These are phyloP conservation scores for Leptosphaerulina australis DNA, from an alignment of 2,329 filamentous ascomycete species.

Conservation along the genomic window DNA sequence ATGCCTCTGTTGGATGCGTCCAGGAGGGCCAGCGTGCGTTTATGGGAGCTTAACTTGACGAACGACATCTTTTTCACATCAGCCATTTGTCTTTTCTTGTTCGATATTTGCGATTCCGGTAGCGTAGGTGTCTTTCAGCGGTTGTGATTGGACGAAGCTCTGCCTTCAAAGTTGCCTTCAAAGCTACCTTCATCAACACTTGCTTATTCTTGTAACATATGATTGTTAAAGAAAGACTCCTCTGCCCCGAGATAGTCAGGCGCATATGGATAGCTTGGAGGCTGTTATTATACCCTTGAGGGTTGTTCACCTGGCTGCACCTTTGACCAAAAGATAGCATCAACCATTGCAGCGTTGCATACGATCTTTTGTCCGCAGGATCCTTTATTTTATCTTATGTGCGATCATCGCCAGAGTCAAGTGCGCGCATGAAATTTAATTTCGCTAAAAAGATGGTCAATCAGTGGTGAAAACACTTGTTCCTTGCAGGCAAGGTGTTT, in stretches of 20 bases:
- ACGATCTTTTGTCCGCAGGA: not conserved
- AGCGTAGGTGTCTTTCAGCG: slow-evolving; percentile 9
- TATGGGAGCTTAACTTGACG: not conserved
- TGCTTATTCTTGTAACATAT: slow-evolving; percentile 23
- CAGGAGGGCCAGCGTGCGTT: not conserved
- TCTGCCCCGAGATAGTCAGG: slow-evolving; percentile 10
- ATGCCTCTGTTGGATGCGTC: slow-evolving; percentile 10
- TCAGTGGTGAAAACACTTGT: slow-evolving; percentile 7
- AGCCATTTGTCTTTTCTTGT: slow-evolving; percentile 3
- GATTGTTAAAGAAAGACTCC: slow-evolving; percentile 4
- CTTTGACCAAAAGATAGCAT: slow-evolving; percentile 6
- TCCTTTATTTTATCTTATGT: no score
- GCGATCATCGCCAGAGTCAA: not conserved
- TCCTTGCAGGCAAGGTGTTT: slow-evolving; percentile 8
- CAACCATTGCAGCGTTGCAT: slow-evolving; percentile 7
- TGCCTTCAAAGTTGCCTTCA: slow-evolving; percentile 3
- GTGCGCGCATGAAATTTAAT: slow-evolving; percentile 24
- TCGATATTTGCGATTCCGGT: slow-evolving; percentile 2
- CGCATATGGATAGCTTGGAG: slow-evolving; percentile 19
- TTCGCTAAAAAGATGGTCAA: slow-evolving; percentile 24
- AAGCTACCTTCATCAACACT: not conserved
- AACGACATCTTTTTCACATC: not conserved
- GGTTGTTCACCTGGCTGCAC: slow-evolving; percentile 12
- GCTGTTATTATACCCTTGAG: slow-evolving; percentile 37
- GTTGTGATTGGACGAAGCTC: not conserved